Conservation (phyloP, 139 green algal genomes). For the Closterium sp. region DNA sequence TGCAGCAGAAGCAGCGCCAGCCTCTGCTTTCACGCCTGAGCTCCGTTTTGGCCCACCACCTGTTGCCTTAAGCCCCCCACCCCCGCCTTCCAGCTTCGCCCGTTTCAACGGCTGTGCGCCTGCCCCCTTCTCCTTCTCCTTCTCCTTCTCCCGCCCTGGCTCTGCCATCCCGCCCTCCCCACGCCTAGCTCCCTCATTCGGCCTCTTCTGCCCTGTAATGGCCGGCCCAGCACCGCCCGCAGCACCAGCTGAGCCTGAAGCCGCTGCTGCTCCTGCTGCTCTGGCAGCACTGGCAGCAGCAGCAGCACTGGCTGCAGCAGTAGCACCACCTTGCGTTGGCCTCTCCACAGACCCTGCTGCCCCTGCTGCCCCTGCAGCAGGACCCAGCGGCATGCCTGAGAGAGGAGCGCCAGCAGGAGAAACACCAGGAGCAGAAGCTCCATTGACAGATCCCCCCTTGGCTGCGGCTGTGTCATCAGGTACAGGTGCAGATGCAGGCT, state of each 20-base stretch:
- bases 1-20: background rate
- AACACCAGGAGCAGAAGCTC: background rate
- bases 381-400: background rate
- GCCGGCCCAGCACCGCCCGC: background rate
- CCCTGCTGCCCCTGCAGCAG: background rate
- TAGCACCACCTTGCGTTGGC: conserved; percentile 51
- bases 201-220: background rate
- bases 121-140: conserved; percentile 1
- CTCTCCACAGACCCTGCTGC: background rate
- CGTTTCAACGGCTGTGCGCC: background rate
- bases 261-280: conserved; percentile 7
- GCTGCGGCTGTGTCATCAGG: background rate
- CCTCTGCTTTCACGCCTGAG: background rate
- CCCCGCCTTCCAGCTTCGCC: background rate
- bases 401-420: background rate
- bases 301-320: conserved; percentile 15
- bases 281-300: background rate
- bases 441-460: background rate
- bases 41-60: background rate
- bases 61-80: background rate
- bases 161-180: background rate
- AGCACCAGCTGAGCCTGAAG: background rate
- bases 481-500: background rate
- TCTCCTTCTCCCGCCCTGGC: conserved; percentile 1
- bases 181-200: background rate